Evolutionary conservation across 306 rosid genomes (phyloP).

Genomic region (Citrullus mucosospermus): DNA sequence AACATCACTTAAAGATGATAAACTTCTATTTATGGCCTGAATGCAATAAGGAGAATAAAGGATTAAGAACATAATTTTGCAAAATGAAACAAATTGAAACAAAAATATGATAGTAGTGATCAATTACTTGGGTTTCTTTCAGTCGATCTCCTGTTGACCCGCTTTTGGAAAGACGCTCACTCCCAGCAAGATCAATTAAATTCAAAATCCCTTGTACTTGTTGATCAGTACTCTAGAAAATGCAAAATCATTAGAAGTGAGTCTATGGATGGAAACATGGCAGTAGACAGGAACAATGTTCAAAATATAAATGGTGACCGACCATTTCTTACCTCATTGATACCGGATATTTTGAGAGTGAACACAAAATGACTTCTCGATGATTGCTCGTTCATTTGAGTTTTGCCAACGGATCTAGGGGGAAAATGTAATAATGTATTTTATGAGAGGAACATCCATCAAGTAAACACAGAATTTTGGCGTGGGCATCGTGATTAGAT

Average conservation of each 20-base stretch:
- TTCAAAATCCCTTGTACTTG: slow-evolving; percentile 89
- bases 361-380: slow-evolving; percentile 98
- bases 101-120: slow-evolving; percentile 3
- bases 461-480: neutral
- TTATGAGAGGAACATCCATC: neutral
- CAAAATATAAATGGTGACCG: neutral
- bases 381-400: slow-evolving; percentile 95
- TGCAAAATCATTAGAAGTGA: neutral
- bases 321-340: slow-evolving; percentile 56
- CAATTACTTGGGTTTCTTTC: slow-evolving; percentile 82
- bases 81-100: neutral
- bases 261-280: neutral
- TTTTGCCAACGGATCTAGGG: slow-evolving; percentile 83
- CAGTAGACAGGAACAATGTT: neutral
- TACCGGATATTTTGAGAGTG: slow-evolving; percentile 80
- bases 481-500: neutral
- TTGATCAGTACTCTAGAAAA: slow-evolving; percentile 75
- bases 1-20: slow-evolving; percentile 84
- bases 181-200: slow-evolving; percentile 97
- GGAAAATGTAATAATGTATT: neutral
- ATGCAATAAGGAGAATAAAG: slow-evolving; percentile 9
- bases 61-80: slow-evolving; percentile 4
- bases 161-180: slow-evolving; percentile 95
- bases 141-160: slow-evolving; percentile 91
- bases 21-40: slow-evolving; percentile 85